phyloP scores from a whole-genome alignment of 805 yeast species.

The Myxozyma kluyveri region DNA sequence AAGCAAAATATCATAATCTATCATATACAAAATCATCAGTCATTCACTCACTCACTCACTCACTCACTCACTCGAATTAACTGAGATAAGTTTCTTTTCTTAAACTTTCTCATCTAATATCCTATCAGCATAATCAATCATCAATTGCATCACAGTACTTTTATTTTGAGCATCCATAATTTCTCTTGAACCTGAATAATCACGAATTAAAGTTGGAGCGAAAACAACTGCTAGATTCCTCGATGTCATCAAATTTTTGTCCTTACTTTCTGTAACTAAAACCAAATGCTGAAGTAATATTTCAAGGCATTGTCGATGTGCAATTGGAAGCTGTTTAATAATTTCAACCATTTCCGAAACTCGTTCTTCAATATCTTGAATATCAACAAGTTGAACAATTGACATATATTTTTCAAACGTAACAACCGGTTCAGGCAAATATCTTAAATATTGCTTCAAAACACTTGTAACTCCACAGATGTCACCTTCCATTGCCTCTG shows the following conservation, averaged over 20 bases:
- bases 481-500: conserved; percentile 53
- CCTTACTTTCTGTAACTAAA: conserved; percentile 52
- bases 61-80: too few species aligned
- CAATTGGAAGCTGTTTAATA: conserved; percentile 57
- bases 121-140: conserved; percentile 41
- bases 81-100: too few species aligned
- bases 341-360: conserved; percentile 36
- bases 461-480: conserved; percentile 84
- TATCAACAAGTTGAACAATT: conserved; percentile 50
- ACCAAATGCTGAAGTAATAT: conserved; percentile 63
- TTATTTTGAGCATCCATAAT: conserved; percentile 78
- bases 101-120: conserved; percentile 24
- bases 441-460: conserved; percentile 79
- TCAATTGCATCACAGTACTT: conserved; percentile 72
- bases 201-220: conserved; percentile 88
- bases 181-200: conserved; percentile 74
- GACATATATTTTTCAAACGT: conserved; percentile 66
- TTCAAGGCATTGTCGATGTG: conserved; percentile 61
- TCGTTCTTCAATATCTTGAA: conserved; percentile 27
- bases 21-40: too few species aligned
- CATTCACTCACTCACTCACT: too few species aligned
- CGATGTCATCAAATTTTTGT: conserved; percentile 72
- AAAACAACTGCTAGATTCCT: conserved; percentile 86
- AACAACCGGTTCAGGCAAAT: conserved; percentile 80
- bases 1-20: too few species aligned